Conservation (phyloP, 164 flowering plant genomes). For the Dillenia suffruticosa region DNA sequence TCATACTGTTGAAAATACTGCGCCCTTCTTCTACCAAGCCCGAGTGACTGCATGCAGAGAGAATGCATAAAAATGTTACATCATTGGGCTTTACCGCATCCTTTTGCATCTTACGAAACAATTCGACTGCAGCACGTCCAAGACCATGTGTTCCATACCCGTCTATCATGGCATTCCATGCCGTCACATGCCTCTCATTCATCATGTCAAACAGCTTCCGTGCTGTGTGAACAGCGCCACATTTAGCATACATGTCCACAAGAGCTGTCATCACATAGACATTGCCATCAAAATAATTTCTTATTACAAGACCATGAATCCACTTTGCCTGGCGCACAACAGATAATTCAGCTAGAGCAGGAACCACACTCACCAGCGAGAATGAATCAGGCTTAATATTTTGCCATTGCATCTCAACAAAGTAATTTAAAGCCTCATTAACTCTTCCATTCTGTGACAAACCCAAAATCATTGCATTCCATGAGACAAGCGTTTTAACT, state of each 20-base stretch:
- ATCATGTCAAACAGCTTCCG: conserved; percentile 71
- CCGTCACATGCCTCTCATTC: conserved; percentile 64
- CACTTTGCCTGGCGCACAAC: conserved; percentile 68
- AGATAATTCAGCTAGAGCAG: conserved; percentile 75
- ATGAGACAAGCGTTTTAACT: conserved; percentile 64
- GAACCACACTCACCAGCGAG: conserved; percentile 74
- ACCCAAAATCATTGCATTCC: conserved; percentile 89
- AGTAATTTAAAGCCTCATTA: conserved; percentile 56
- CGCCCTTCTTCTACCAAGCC: conserved; percentile 77
- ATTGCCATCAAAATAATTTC: conserved; percentile 51
- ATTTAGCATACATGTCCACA: conserved; percentile 94
- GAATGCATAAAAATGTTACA: conserved; percentile 65
- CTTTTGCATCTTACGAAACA: conserved; percentile 57
- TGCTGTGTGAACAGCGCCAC: conserved; percentile 73
- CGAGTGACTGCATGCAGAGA: conserved; percentile 88
- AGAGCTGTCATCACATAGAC: conserved; percentile 76
- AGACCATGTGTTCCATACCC: conserved; percentile 90
- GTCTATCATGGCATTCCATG: conserved; percentile 96
- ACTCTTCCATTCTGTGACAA: conserved; percentile 69
- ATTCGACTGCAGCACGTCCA: conserved; percentile 52
- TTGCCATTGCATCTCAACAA: conserved; percentile 45
- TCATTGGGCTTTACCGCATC: conserved; percentile 52
- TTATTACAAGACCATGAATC: conserved; percentile 69
- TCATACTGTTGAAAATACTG: conserved; percentile 52
- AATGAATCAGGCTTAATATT: conserved; percentile 60